Conservation (phyloP, 176 grass and related monocot species). For the Tuctoria greenei region DNA sequence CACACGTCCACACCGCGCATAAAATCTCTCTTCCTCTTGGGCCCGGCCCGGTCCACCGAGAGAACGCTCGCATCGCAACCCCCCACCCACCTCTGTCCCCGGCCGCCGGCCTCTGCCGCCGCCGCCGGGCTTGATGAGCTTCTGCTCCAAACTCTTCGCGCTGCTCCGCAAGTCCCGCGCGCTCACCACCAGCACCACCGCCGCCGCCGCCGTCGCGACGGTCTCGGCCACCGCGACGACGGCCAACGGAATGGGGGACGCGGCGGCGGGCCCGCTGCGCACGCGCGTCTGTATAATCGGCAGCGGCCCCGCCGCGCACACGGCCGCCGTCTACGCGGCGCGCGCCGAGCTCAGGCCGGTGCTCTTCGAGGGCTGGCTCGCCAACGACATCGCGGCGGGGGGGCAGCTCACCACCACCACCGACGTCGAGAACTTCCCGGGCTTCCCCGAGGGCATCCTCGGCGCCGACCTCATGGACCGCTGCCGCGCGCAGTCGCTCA, state of each 20-base stretch:
- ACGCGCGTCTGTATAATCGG: constrained; percentile 89
- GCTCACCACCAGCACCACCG: neutral
- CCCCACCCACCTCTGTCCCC: neutral
- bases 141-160: constrained; percentile 63
- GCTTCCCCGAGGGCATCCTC: constrained; percentile 82
- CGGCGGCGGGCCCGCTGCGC: constrained; percentile 47
- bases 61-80: neutral
- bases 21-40: constrained; percentile 3
- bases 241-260: constrained; percentile 60
- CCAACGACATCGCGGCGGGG: constrained; percentile 93
- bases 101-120: neutral
- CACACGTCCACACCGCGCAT: constrained; percentile 14
- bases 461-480: constrained; percentile 82
- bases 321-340: constrained; percentile 82
- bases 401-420: constrained; percentile 98
- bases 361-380: constrained; percentile 90
- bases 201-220: constrained; percentile 16
- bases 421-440: constrained; percentile 95
- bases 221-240: neutral
- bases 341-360: constrained; percentile 74
- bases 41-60: constrained; percentile 16
- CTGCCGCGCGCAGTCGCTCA: constrained; percentile 61
- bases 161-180: constrained; percentile 63
- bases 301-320: constrained; percentile 88
- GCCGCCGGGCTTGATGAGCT: constrained; percentile 38